Conservation (phyloP, 2,329 filamentous ascomycete genomes). For the Microdochium bolleyi region DNA sequence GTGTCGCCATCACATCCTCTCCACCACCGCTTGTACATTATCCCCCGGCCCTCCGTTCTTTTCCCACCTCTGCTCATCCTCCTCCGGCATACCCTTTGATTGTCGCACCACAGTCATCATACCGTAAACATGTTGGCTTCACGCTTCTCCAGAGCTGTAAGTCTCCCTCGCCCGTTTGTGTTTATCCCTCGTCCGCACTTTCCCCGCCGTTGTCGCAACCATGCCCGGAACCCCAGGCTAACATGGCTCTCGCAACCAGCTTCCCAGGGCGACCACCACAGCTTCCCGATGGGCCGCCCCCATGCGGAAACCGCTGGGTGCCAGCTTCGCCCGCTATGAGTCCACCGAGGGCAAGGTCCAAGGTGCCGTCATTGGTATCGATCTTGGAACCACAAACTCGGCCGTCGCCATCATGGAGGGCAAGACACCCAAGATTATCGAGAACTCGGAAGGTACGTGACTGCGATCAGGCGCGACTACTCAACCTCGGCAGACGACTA, state of each 20-base stretch:
- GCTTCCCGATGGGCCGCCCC: conserved; percentile 59
- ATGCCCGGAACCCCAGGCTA: conserved; percentile 8
- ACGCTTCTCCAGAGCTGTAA: conserved; percentile 67
- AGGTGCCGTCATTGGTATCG: conserved; percentile 95
- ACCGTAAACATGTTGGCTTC: conserved; percentile 60
- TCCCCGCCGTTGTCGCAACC: conserved; percentile 1
- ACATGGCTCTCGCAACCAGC: conserved; percentile 36
- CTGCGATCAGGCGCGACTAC: conserved; percentile 6
- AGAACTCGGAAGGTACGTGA: conserved; percentile 82
- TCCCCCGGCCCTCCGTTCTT: conserved; percentile 19
- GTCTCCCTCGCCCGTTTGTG: conserved; percentile 23
- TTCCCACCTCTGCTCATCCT: conserved; percentile 22
- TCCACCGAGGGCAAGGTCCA: conserved; percentile 82
- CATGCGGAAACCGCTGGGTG: conserved; percentile 61
- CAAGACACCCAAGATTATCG: conserved; percentile 90
- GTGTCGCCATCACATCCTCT: conserved; percentile 10
- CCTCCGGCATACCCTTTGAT: conserved; percentile 16
- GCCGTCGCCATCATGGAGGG: conserved; percentile 97
- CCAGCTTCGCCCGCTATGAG: conserved; percentile 71
- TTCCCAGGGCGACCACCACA: conserved; percentile 68
- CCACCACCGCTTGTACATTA: conserved; percentile 16
- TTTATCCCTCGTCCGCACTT: conserved; percentile 8
- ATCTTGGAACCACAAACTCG: conserved; percentile 96
- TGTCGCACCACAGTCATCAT: conserved; percentile 20
- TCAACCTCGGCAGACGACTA: conserved; percentile 4